Percentiles rank a stretch among this genome's conserved stretches.
phyloP scores from a whole-genome alignment of 352 stramenopile species.

The Paralagenidium karlingii region DNA sequence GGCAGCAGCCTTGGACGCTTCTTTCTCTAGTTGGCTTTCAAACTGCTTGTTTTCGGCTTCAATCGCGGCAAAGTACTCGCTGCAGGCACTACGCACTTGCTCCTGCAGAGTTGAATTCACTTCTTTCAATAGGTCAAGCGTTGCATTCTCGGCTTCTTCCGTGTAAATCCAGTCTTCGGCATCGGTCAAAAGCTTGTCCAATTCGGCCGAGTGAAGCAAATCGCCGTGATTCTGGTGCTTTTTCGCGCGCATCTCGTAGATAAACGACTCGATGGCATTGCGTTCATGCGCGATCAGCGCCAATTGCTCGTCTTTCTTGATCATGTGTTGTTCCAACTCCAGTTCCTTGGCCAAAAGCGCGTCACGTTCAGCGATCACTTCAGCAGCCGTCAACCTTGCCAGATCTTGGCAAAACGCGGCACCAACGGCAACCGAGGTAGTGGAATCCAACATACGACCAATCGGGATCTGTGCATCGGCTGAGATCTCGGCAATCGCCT shows the following conservation, averaged over 20 bases:
- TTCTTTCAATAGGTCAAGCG: constrained; percentile 29
- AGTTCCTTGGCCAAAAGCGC: constrained; percentile 20
- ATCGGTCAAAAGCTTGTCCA: constrained; percentile 65
- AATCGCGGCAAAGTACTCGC: constrained; percentile 59
- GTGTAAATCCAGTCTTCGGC: constrained; percentile 89
- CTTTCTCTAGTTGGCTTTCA: constrained; percentile 66
- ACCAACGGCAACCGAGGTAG: constrained; percentile 66
- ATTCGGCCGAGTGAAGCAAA: constrained; percentile 39
- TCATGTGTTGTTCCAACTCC: constrained; percentile 54
- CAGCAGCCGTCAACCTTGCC: too few species aligned
- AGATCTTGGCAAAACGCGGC: constrained; percentile 34
- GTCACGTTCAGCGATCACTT: constrained; percentile 10
- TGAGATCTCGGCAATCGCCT: constrained; percentile 22
- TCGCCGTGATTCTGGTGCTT: constrained; percentile 44
- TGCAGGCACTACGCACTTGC: constrained; percentile 35
- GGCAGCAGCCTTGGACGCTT: constrained; percentile 52
- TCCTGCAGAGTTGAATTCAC: constrained; percentile 35
- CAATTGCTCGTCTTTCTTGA: constrained; percentile 53
- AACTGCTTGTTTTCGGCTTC: constrained; percentile 39
- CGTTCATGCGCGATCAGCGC: constrained; percentile 60
- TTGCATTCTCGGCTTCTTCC: constrained; percentile 69
- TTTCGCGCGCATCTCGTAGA: constrained; percentile 86
- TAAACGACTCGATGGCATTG: constrained; percentile 85
- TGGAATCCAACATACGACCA: constrained; percentile 83
- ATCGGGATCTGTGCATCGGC: too few species aligned